Conservation (phyloP, 345 rosid species). For the Gossypium rotundifolium region DNA sequence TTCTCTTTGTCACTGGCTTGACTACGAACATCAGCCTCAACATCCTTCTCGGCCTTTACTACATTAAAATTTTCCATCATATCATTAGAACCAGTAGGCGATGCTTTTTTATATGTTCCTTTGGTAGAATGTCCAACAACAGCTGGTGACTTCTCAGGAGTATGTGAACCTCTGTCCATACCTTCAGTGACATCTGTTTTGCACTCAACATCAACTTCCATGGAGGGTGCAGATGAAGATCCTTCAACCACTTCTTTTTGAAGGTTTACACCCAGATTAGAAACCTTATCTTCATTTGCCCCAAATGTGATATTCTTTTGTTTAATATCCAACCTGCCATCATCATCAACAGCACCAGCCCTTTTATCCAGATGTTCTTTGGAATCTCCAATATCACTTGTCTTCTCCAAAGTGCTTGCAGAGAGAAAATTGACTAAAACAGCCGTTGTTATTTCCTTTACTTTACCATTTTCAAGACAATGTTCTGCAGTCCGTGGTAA, state of each 20-base stretch:
- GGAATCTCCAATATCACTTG: constrained; percentile 19
- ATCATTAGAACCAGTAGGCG: constrained; percentile 24
- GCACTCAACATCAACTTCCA: constrained; percentile 22
- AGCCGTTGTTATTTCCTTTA: constrained; percentile 22
- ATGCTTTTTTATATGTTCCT: constrained; percentile 20
- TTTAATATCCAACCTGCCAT: constrained; percentile 24
- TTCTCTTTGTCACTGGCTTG: background rate
- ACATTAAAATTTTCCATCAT: constrained; percentile 18
- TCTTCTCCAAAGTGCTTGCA: constrained; percentile 18
- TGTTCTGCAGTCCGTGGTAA: constrained; percentile 35
- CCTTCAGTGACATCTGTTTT: constrained; percentile 16
- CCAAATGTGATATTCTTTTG: constrained; percentile 15
- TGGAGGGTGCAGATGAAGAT: constrained; percentile 13
- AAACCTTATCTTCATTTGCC: constrained; percentile 18
- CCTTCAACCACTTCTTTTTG: constrained; percentile 25
- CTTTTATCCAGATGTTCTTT: constrained; percentile 29
- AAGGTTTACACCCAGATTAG: no score
- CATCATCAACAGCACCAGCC: constrained; percentile 23
- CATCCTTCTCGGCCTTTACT: constrained; percentile 32
- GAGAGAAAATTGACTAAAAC: constrained; percentile 17
- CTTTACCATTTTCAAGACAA: constrained; percentile 35
- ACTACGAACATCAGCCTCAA: constrained; percentile 8
- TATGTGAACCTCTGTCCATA: constrained; percentile 11
- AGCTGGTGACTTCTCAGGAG: constrained; percentile 28
- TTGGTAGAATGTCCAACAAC: constrained; percentile 17